phyloP scores from a whole-genome alignment of 2,329 filamentous ascomycete genomes.

The Clonostachys sp. region DNA sequence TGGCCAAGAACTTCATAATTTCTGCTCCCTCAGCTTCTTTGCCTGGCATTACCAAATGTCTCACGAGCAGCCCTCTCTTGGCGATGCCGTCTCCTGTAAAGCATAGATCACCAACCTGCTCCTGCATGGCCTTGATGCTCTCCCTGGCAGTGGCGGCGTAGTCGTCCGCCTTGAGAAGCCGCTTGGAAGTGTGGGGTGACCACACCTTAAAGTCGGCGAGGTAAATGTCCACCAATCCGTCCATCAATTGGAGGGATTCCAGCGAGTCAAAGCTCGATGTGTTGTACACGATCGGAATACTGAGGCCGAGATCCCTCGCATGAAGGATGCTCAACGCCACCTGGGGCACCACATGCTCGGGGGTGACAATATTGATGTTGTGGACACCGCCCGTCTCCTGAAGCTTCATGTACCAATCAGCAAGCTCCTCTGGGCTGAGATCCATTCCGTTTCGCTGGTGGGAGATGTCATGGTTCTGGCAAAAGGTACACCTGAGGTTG shows the following conservation, averaged over 20 bases:
- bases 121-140: slow-evolving; percentile 76
- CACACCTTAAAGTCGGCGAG: slow-evolving; percentile 88
- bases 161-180: slow-evolving; percentile 73
- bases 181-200: slow-evolving; percentile 59
- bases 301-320: slow-evolving; percentile 65
- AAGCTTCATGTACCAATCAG: slow-evolving; percentile 78
- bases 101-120: slow-evolving; percentile 76
- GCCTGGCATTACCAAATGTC: slow-evolving; percentile 83
- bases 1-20: slow-evolving; percentile 74
- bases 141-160: slow-evolving; percentile 70
- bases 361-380: slow-evolving; percentile 85
- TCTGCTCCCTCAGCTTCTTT: slow-evolving; percentile 66
- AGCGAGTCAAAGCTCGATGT: slow-evolving; percentile 77
- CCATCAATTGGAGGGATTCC: slow-evolving; percentile 65
- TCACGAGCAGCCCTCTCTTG: slow-evolving; percentile 68
- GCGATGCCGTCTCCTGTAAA: slow-evolving; percentile 80
- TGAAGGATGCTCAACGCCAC: slow-evolving; percentile 73
- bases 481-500: slow-evolving; percentile 71
- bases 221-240: slow-evolving; percentile 81
- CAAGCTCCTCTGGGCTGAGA: slow-evolving; percentile 72
- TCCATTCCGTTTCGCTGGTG: slow-evolving; percentile 80
- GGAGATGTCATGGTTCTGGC: slow-evolving; percentile 80
- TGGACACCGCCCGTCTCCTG: slow-evolving; percentile 78
- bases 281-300: slow-evolving; percentile 77
- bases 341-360: slow-evolving; percentile 83